Evolutionary conservation across 108 stramenopile genomes (phyloP), one percentile per base, ranked within the genome.

Genomic region (Schizochytrium sp.): DNA sequence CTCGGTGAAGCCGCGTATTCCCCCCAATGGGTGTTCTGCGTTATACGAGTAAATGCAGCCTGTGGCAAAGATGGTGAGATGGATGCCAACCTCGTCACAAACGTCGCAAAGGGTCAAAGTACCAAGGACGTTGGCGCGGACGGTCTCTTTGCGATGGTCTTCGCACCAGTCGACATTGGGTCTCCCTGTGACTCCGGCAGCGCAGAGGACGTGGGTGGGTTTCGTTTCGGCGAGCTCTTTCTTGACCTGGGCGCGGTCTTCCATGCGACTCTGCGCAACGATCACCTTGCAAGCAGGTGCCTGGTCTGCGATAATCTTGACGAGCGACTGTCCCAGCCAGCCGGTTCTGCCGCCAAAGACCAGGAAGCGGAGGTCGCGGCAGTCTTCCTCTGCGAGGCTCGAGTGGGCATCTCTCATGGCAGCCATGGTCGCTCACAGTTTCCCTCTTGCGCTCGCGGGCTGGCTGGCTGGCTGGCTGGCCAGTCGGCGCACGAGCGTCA

Each of bases 131-230:
- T 99, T 99, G 76, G 97, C 94, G 19, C 98, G 95, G 87, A 99
- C 95, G 8, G 98, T 98, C 60, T 97, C 97, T 25, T 94, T 96
- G 89, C 96, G 97, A 93, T 99, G 93, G 87, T 95, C 95, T 87
- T 99, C 99, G 89, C 99, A 99, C 99, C 99, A 99, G 92, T 99
- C 99, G 89, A 99, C 98, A 94, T 99, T 99, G 60, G 99, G 63
- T 41, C 98, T 97, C 88, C 99, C 99, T n/a, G 99, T 99, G 90
- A 99, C 98, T 41, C 99, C 99, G 44, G 99, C 98, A 19, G 98
- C 96, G 91, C 96, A 97, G 89, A 99, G 93, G 48, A 98, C 97
- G 93, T 98, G 97, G 34, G 97, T 97, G 51, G 99, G 99, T 89
- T 96, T 94, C 58, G 96, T 90, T 57, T 90, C 89, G 89, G 98